Evolutionary conservation across 139 green algal genomes (phyloP), one percentile per base, ranked within the genome.

Genomic region (Bryopsis sp.): DNA sequence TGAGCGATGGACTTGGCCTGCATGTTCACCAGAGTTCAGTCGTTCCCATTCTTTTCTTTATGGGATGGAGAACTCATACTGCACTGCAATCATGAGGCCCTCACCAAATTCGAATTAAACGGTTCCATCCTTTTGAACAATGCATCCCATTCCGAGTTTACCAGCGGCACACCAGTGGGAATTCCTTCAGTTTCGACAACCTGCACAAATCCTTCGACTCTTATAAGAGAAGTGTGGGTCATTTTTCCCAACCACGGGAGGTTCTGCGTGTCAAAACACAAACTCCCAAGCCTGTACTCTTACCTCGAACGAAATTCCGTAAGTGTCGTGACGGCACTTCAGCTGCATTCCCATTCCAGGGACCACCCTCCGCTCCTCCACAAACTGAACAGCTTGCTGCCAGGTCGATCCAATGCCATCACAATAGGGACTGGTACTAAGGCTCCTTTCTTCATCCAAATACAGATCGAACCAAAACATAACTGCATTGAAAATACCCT

Each of bases 381-480:
- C 26, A 26, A 22, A 67, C 33, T 67, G 59, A 26, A 67, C 59
- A 7, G 59, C 59, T 67, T 39, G 59, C 29, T 43, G 6, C 59
- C 59, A 67, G 4, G 59, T 67, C 32, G 5, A 39, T 8, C 2
- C 2, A 28, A 77, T 59, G 65, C 86, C 81, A 26, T 74, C 64
- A 22, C 26, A n/a, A 43, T 84, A 81, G 0, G 83, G 81, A 61
- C 70, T 78, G 37, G 76, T 82, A 64, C 58, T 74, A 4, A 88
- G 59, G 0, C 29, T 63, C 2, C 64, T 68, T 34, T 85, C 73
- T 58, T 89, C 79, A 58, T 90, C 87, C 63, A 95, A 76, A 66
- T 92, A 84, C 37, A 95, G 68, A 59, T 95, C 88, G 65, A 92
- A 94, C 88, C 88, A 95, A 59, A 90, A 84, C 28, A 83, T 73